A percentile compares a stretch with the other conserved stretches of the same genome.
phyloP scores from a whole-genome alignment of 2,329 filamentous ascomycete genomes.

The Hortaea werneckii region DNA sequence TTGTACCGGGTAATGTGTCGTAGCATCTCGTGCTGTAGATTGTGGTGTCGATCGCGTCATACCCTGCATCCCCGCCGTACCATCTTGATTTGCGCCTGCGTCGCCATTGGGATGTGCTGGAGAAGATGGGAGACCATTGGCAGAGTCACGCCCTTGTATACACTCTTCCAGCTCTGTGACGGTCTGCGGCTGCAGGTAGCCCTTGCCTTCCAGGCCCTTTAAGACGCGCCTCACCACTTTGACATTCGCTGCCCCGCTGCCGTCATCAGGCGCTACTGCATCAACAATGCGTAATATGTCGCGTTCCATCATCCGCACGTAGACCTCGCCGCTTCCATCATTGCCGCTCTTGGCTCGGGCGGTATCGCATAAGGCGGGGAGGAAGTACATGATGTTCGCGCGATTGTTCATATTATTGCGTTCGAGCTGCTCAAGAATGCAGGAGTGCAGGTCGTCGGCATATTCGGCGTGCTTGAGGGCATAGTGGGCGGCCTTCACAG shows the following conservation, averaged over 20 bases:
- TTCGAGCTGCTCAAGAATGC: slow-evolving; percentile 92
- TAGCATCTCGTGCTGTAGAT: slow-evolving; percentile 10
- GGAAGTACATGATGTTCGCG: slow-evolving; percentile 99
- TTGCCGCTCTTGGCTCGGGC: slow-evolving; percentile 64
- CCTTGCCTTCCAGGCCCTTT: slow-evolving; percentile 47
- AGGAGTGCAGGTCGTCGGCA: slow-evolving; percentile 94
- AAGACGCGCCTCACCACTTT: slow-evolving; percentile 69
- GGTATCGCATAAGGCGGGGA: slow-evolving; percentile 87
- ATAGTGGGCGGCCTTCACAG: slow-evolving; percentile 89
- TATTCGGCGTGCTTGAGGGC: slow-evolving; percentile 87
- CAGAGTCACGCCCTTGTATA: slow-evolving; percentile 62
- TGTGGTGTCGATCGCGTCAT: slow-evolving; percentile 14
- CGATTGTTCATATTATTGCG: slow-evolving; percentile 90
- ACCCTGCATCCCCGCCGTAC: not conserved
- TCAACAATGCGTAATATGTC: slow-evolving; percentile 89
- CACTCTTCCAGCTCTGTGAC: slow-evolving; percentile 73
- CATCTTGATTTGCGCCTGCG: not conserved
- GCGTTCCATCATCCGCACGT: slow-evolving; percentile 87
- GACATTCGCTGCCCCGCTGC: slow-evolving; percentile 83
- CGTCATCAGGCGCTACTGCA: slow-evolving; percentile 77
- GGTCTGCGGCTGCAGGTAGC: slow-evolving; percentile 62
- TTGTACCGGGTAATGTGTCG: slow-evolving; percentile 16
- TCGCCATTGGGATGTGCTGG: slow-evolving; percentile 11
- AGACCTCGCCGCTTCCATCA: slow-evolving; percentile 42
- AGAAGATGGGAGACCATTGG: slow-evolving; percentile 8